Evolutionary conservation across 1,284 basidiomycete genomes (phyloP), one percentile per base, ranked within the genome.

Genomic region (Vanrija humicola): DNA sequence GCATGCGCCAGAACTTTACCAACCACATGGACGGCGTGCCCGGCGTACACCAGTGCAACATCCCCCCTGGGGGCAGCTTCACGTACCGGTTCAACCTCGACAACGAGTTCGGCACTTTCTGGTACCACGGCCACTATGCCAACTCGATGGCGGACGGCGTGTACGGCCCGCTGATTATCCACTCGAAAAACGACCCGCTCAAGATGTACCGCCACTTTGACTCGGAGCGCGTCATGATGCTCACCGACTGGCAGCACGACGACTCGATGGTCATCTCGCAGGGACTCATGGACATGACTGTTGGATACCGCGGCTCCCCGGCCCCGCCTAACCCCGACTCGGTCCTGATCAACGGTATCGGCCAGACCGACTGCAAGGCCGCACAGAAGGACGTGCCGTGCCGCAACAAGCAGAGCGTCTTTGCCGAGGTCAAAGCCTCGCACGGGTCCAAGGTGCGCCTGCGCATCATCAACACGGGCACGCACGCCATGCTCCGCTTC

Each of bases 11-110:
- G 56, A 66, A 67, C 43, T 58, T 61, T 15, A 58, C 65, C 16
- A 48, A 51, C 14, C 47, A 45, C 39, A 66, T 64, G 61, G 69
- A 71, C 50, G 69, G 69, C 34, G 63, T 67, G 5, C 64, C 69
- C 9, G 69, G 69, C 18, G 45, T 71, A 28, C 59, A 64, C 5
- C 78, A 72, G 64, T 84, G 83, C 62, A 81, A 82, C 1, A 82
- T 84, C 55, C 75, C 77, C 2, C 69, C 80, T 0, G 75, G 75
- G 0, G 62, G 74, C 18, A 75, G 74, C 8, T 84, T 82, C 73
- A 73, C 79, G 18, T 84, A 83, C 74, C 39, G 56, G 1, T 68
- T 68, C 56, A 65, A 50, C 5, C 44, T 68, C n/a, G 29, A 52
- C 9, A 38, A 58, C 5, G 64, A 71, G 54, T 62, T 59, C 28